Evolutionary conservation across 257 asterid genomes (phyloP).

Genomic region (Petunia axillaris): DNA sequence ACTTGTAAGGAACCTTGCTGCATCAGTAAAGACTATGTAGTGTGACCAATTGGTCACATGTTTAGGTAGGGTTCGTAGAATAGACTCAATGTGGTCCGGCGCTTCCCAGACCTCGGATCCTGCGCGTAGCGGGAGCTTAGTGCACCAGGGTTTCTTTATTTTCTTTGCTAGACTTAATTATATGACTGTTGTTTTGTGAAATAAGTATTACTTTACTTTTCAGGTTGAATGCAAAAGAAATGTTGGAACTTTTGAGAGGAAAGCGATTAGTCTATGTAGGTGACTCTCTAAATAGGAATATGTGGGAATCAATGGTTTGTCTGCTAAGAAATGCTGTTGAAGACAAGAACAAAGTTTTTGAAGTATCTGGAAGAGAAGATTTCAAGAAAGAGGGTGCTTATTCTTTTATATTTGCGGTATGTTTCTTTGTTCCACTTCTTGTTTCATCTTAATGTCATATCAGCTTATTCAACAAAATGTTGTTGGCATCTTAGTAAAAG

Average conservation of each 20-base stretch:
- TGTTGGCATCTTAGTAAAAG: constrained; percentile 20
- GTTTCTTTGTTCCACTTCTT: constrained; percentile 19
- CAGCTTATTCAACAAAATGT: constrained; percentile 4
- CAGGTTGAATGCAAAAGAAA: constrained; percentile 83
- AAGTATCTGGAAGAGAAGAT: constrained; percentile 82
- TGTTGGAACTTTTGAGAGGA: constrained; percentile 82
- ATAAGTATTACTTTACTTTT: background rate
- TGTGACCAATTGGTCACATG: too few relatives aligned
- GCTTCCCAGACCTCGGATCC: too few relatives aligned
- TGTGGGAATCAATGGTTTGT: constrained; percentile 99
- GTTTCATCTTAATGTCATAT: constrained; percentile 8
- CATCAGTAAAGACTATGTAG: too few relatives aligned
- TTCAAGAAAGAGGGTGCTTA: constrained; percentile 89
- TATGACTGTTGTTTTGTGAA: background rate
- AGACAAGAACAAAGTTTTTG: constrained; percentile 74
- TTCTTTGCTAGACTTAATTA: background rate
- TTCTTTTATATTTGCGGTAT: constrained; percentile 87
- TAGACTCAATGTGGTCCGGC: too few relatives aligned
- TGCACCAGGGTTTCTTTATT: background rate
- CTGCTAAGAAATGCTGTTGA: constrained; percentile 67
- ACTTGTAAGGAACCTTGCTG: background rate
- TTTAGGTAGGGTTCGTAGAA: too few relatives aligned
- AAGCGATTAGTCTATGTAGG: constrained; percentile 82
- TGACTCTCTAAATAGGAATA: constrained; percentile 90
- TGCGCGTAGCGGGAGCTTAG: too few relatives aligned